These are phyloP conservation scores for Verbascum thapsus DNA, from an alignment of 257 asterid genomes.

Conservation along the genomic window DNA sequence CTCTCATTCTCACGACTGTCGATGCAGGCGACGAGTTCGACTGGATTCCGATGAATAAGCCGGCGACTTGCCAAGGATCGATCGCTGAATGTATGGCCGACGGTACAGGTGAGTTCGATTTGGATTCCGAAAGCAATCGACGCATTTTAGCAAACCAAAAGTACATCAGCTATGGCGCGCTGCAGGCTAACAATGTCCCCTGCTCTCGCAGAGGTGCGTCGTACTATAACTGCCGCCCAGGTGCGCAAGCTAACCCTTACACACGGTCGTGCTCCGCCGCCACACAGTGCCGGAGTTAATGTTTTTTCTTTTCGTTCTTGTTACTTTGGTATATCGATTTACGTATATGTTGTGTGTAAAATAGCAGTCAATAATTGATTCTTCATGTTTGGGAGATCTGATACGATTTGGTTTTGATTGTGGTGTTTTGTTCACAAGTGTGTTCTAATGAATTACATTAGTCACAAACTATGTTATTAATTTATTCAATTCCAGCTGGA, in stretches of 20 bases:
- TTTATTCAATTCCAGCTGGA: too few relatives aligned
- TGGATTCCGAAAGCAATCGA: conserved; percentile 63
- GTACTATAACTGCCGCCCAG: conserved; percentile 84
- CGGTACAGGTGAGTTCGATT: conserved; percentile 52
- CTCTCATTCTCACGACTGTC: conserved; percentile 33
- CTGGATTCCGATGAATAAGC: conserved; percentile 38
- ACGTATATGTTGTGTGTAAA: conserved; percentile 20
- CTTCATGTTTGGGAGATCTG: conserved; percentile 32
- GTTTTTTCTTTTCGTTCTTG: too few relatives aligned
- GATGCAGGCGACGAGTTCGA: conserved; percentile 43
- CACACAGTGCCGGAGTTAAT: conserved; percentile 76
- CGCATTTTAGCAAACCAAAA: conserved; percentile 63
- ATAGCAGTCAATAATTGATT: conserved; percentile 32
- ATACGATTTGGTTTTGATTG: neutral
- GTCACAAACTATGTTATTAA: neutral
- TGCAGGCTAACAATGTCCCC: conserved; percentile 71
- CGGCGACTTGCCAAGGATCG: conserved; percentile 47
- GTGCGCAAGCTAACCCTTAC: conserved; percentile 83
- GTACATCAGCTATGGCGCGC: conserved; percentile 89
- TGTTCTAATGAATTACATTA: neutral
- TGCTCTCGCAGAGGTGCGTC: conserved; percentile 85
- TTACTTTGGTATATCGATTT: neutral
- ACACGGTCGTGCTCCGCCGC: conserved; percentile 69
- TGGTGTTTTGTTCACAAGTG: conserved; percentile 9
- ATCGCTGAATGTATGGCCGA: conserved; percentile 52